Percentiles rank a stretch among this genome's conserved stretches.
Conservation (phyloP, 768 basidiomycete species). For the Sistotremastrum suecicum region DNA sequence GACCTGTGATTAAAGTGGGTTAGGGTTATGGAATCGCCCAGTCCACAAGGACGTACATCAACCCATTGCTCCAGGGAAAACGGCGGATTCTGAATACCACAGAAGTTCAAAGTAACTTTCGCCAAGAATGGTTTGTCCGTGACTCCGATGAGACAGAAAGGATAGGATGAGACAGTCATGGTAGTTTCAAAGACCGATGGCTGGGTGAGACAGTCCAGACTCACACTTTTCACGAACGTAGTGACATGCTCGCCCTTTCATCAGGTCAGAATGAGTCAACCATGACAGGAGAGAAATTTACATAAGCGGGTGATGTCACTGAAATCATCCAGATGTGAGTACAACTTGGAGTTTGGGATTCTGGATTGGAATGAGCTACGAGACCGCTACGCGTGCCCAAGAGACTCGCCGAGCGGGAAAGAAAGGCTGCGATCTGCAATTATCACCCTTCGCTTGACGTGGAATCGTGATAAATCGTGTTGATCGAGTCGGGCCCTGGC, state of each 20-base stretch:
- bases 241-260: conserved; percentile 22
- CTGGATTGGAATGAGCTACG: too few species aligned
- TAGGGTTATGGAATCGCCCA: neutral
- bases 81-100: conserved; percentile 24
- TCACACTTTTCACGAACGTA: conserved; percentile 18
- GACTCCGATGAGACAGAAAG: conserved; percentile 27
- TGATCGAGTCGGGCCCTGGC: neutral
- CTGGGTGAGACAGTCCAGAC: conserved; percentile 23
- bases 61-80: conserved; percentile 39
- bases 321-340: conserved; percentile 24
- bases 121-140: conserved; percentile 33
- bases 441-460: conserved; percentile 18
- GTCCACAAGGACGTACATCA: conserved; percentile 22
- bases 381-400: too few species aligned
- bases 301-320: conserved; percentile 33
- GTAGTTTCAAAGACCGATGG: conserved; percentile 19
- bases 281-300: conserved; percentile 14
- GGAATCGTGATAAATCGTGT: conserved; percentile 23
- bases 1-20: neutral
- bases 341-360: neutral
- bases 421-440: conserved; percentile 29
- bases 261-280: neutral
- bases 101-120: conserved; percentile 25
- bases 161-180: conserved; percentile 20
- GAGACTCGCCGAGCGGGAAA: conserved; percentile 23